Evolutionary conservation across 345 rosid species (phyloP).

Genomic region (Corchorus capsularis): DNA sequence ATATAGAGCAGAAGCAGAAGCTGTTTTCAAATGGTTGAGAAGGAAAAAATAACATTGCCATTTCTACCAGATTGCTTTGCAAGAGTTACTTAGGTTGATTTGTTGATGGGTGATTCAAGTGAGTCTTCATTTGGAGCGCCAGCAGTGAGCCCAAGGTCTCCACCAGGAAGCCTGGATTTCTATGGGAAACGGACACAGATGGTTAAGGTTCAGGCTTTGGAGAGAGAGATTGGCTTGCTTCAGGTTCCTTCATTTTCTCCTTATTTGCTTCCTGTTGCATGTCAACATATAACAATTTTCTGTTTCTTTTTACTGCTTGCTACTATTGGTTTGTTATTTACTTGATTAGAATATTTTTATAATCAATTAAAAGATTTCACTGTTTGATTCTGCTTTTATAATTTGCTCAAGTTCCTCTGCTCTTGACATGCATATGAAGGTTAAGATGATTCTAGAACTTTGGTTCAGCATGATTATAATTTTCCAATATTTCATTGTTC

Average conservation of each 20-base stretch:
- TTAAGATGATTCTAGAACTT: background rate
- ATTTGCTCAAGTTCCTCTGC: background rate
- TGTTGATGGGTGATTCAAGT: slow-evolving; percentile 24
- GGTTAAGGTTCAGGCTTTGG: slow-evolving; percentile 47
- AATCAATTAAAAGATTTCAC: too few relatives aligned
- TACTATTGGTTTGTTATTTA: background rate
- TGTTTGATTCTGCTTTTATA: too few relatives aligned
- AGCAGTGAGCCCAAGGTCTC: slow-evolving; percentile 40
- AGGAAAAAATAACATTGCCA: background rate
- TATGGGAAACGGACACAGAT: slow-evolving; percentile 47
- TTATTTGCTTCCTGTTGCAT: background rate
- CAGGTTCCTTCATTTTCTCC: slow-evolving; percentile 28
- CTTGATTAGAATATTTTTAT: background rate
- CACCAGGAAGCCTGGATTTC: slow-evolving; percentile 43
- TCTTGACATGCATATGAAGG: background rate
- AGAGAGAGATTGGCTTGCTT: slow-evolving; percentile 48
- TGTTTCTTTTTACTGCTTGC: background rate
- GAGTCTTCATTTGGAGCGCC: slow-evolving; percentile 22
- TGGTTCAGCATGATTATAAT: background rate
- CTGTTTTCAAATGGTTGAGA: background rate
- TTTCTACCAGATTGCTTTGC: background rate
- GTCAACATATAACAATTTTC: background rate
- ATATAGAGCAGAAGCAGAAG: background rate
- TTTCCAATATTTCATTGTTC: background rate
- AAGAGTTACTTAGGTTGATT: slow-evolving; percentile 1